A percentile compares a stretch with the other conserved stretches of the same genome.
These are phyloP conservation scores for Microdochium paspali DNA, from an alignment of 2,329 filamentous ascomycete species.

Conservation along the genomic window DNA sequence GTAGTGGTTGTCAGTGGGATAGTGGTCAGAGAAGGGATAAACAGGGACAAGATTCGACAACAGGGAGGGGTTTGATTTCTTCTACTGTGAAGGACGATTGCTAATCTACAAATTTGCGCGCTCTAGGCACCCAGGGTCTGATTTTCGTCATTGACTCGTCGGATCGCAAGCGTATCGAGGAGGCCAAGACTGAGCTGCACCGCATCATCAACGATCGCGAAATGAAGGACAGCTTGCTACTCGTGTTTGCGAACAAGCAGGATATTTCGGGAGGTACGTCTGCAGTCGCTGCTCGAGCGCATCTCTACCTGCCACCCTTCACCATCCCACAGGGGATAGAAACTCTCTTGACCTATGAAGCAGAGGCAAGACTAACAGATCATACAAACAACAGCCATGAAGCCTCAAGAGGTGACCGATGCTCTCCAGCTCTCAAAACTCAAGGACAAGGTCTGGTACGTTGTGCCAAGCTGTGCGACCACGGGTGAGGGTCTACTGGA, in stretches of 20 bases:
- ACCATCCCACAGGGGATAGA: too few relatives aligned
- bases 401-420: constrained; percentile 70
- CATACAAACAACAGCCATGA: constrained; percentile 65
- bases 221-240: constrained; percentile 87
- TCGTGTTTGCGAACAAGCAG: constrained; percentile 99
- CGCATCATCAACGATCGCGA: constrained; percentile 97
- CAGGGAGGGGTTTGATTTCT: too few relatives aligned
- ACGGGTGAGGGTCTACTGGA: constrained; percentile 74
- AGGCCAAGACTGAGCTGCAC: constrained; percentile 87
- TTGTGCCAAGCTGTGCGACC: constrained; percentile 74
- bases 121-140: constrained; percentile 93
- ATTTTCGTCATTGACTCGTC: constrained; percentile 98
- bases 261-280: constrained; percentile 71
- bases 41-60: too few relatives aligned
- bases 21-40: too few relatives aligned
- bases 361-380: too few relatives aligned
- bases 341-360: too few relatives aligned
- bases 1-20: too few relatives aligned
- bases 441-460: constrained; percentile 79
- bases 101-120: too few relatives aligned
- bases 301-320: not conserved
- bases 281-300: constrained; percentile 1
- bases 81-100: too few relatives aligned
- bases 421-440: constrained; percentile 66
- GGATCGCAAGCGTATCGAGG: constrained; percentile 83